Conservation (phyloP, 139 green algal species). For the Monoraphidium neglectum region DNA sequence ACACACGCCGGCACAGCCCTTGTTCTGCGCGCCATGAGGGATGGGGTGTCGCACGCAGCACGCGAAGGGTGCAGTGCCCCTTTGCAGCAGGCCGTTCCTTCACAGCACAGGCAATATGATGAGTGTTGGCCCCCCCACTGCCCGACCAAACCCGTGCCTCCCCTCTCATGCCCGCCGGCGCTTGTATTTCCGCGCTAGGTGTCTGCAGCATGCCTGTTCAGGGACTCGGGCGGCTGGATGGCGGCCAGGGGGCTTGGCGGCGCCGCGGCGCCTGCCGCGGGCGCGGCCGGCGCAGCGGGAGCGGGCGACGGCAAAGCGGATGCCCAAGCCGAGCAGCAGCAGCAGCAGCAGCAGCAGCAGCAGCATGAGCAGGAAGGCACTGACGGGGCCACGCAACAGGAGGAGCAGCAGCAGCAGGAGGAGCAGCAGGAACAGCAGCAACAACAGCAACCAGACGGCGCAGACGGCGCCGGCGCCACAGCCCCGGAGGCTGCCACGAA, state of each 20-base stretch:
- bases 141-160: too few relatives aligned
- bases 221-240: conserved; percentile 60
- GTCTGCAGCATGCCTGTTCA: conserved; percentile 55
- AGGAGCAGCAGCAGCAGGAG: background rate
- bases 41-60: too few relatives aligned
- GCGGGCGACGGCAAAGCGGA: background rate
- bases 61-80: too few relatives aligned
- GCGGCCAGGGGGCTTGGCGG: background rate
- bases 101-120: too few relatives aligned
- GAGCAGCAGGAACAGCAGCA: background rate
- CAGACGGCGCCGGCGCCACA: background rate
- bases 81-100: too few relatives aligned
- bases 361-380: background rate
- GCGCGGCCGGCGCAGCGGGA: background rate
- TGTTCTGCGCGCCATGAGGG: too few relatives aligned
- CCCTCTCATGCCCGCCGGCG: too few relatives aligned
- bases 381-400: background rate
- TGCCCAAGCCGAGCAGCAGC: background rate
- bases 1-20: too few relatives aligned
- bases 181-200: too few relatives aligned
- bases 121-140: too few relatives aligned
- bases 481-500: background rate
- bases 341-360: background rate
- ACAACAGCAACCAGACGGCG: background rate
- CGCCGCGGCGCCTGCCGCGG: background rate